Conservation (phyloP, 768 basidiomycete genomes). For the Mrakia frigida region DNA sequence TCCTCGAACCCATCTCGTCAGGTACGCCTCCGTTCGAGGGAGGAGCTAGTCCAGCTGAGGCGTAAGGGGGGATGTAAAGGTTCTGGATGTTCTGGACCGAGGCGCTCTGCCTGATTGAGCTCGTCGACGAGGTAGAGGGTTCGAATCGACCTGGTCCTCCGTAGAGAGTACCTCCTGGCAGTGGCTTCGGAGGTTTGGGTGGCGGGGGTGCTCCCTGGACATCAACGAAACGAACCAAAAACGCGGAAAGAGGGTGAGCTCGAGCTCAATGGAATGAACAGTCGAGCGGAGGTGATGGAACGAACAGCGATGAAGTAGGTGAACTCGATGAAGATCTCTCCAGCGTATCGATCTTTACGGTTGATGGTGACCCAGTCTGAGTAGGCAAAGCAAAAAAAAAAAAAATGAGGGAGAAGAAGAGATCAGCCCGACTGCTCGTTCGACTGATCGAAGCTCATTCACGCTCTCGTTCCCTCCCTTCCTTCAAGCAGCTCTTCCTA, state of each 20-base stretch:
- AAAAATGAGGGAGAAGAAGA: too few species aligned
- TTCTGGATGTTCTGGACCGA: constrained; percentile 12
- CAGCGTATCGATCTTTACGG: constrained; percentile 71
- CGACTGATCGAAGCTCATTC: constrained; percentile 1
- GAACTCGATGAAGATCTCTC: constrained; percentile 87
- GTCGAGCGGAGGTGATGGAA: neutral
- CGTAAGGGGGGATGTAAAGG: constrained; percentile 19
- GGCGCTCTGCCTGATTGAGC: constrained; percentile 16
- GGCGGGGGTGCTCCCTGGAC: constrained; percentile 28
- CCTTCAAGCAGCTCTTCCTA: neutral
- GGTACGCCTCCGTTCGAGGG: neutral
- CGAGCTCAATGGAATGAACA: neutral
- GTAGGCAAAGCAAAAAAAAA: neutral
- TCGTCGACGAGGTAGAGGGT: neutral
- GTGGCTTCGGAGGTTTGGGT: constrained; percentile 25
- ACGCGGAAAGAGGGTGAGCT: neutral
- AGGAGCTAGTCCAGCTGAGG: neutral
- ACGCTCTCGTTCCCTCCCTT: constrained; percentile 1
- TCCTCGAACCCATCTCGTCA: neutral
- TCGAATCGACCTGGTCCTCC: constrained; percentile 18
- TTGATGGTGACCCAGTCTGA: constrained; percentile 90
- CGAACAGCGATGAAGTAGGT: constrained; percentile 72
- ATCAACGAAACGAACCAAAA: neutral
- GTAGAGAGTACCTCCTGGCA: neutral
- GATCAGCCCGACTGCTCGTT: neutral